Evolutionary conservation across 345 rosid species (phyloP), one percentile per base, ranked within the genome.

Genomic region (Conringia planisiliqua): DNA sequence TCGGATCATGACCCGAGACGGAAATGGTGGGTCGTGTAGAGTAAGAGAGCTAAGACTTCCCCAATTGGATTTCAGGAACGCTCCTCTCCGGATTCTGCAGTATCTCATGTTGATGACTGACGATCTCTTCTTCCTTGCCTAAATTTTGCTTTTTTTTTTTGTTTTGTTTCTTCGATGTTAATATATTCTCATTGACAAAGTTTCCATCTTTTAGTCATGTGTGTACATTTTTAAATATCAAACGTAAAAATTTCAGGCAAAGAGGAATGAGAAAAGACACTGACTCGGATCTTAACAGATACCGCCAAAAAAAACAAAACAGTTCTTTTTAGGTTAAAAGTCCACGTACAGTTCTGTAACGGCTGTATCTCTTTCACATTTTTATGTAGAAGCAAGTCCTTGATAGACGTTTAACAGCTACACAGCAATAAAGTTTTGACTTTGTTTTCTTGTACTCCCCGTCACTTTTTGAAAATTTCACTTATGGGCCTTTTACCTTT

Each of bases 21-120:
- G 66, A 29, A 74, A 69, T 20, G 86, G 84, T 32, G 89, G 88
- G 6, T 85, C 79, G 62, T 80, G 87, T 50, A 79, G 94, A 77
- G 74, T 87, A 7, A 83, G 91, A 71, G 94, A 89, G 70, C 75
- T 89, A 80, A 87, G 90, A 70, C 82, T 89, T 77, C 91, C 91
- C 11, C 68, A 27, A 1, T 59, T 89, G 75, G 90, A 89, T 84
- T 89, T 89, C 52, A 76, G 82, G 54, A 89, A 89, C 72, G 85
- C 94, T 0, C 91, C 94, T 26, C 43, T 77, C 2, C 38, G 88
- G 82, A 89, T 89, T 76, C 76, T 89, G 82, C 94, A 89, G 71
- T 89, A 89, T 67, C 66, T 87, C 58, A 79, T 85, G 70, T 73
- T 89, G 50, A 77, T 77, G 81, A 71, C 81, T 20, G 81, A 77